These are phyloP conservation scores for Zoysia matrella DNA, from an alignment of 202 grass and related monocot genomes.

Conservation along the genomic window DNA sequence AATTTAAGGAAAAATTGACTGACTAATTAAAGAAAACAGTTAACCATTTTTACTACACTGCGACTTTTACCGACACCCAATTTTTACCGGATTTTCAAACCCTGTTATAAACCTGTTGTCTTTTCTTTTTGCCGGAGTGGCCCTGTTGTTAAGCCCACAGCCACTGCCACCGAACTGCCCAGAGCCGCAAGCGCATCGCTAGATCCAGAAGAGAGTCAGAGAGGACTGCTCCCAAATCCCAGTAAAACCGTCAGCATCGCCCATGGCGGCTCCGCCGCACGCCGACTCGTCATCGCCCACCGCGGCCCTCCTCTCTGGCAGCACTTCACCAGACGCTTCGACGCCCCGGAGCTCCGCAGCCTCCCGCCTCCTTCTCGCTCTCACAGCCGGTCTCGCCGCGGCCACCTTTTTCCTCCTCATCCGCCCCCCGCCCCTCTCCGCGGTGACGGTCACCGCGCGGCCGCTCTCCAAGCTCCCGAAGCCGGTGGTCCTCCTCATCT, in stretches of 20 bases:
- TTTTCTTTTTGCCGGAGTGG: no score
- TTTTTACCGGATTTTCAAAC: no score
- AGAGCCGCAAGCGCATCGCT: no score
- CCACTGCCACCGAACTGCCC: no score
- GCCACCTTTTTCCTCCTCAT: slow-evolving; percentile 49
- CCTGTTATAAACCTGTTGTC: no score
- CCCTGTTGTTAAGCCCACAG: no score
- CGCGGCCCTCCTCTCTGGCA: slow-evolving; percentile 50
- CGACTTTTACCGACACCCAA: no score
- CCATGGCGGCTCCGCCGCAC: slow-evolving; percentile 37
- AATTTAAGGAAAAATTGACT: no score
- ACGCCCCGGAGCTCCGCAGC: neutral
- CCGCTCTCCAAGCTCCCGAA: slow-evolving; percentile 62
- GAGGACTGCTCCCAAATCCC: no score
- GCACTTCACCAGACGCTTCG: neutral
- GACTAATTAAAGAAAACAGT: no score
- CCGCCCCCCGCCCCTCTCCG: slow-evolving; percentile 2
- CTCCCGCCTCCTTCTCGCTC: slow-evolving; percentile 44
- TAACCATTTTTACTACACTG: no score
- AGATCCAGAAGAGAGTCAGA: no score
- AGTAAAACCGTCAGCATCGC: neutral
- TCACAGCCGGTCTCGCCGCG: slow-evolving; percentile 14
- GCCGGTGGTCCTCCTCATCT: slow-evolving; percentile 82
- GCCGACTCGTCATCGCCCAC: slow-evolving; percentile 30
- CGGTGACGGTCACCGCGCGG: slow-evolving; percentile 12